phyloP scores from a whole-genome alignment of 176 grass and related monocot species.

The Carex cristatella region DNA sequence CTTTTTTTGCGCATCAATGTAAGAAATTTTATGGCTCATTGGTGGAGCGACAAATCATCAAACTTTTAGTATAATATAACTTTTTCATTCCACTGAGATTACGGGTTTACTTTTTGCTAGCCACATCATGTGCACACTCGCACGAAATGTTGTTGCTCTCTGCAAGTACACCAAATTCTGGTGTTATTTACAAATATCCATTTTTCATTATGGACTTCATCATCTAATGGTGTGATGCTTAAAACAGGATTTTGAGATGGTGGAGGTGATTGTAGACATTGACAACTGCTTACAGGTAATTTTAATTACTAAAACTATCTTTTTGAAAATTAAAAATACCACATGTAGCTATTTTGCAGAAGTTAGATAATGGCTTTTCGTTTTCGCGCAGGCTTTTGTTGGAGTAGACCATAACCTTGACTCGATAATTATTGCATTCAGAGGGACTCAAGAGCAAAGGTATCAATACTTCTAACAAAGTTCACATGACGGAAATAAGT shows the following conservation, averaged over 20 bases:
- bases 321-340: constrained; percentile 10
- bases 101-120: neutral
- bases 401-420: constrained; percentile 62
- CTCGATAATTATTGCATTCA: constrained; percentile 81
- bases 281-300: constrained; percentile 82
- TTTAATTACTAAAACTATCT: constrained; percentile 6
- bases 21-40: neutral
- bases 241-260: constrained; percentile 70
- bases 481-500: neutral
- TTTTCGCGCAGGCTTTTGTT: constrained; percentile 65
- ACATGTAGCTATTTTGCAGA: constrained; percentile 7
- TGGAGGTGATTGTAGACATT: constrained; percentile 86
- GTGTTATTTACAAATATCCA: neutral
- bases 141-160: neutral
- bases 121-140: neutral
- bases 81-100: neutral
- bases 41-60: neutral
- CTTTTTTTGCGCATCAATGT: neutral
- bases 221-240: neutral
- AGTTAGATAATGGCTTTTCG: neutral
- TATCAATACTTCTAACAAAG: constrained; percentile 11
- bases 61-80: neutral
- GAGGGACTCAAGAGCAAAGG: constrained; percentile 87
- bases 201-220: neutral
- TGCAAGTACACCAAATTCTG: neutral